Conservation (phyloP, 106 monocot genomes). For the Hemerocallis citrina region DNA sequence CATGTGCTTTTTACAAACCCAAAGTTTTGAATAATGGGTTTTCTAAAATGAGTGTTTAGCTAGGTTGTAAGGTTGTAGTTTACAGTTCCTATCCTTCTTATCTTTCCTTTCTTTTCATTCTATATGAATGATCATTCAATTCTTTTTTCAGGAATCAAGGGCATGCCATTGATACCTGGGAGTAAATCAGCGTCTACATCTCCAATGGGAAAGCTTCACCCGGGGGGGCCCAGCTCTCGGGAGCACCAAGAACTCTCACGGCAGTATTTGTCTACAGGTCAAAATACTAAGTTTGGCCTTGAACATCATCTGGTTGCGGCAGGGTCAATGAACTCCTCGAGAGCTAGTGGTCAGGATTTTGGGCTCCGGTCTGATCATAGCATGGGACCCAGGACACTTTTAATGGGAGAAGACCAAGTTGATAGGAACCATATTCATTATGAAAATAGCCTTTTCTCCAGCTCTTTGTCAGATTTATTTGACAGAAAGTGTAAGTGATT, state of each 20-base stretch:
- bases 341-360: too few relatives aligned
- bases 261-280: constrained; percentile 13
- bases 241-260: constrained; percentile 8
- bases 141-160: constrained; percentile 22
- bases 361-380: too few relatives aligned
- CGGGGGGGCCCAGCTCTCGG: constrained; percentile 11
- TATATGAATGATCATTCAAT: too few relatives aligned
- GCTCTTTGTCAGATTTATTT: constrained; percentile 39
- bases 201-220: constrained; percentile 19
- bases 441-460: constrained; percentile 36
- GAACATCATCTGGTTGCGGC: constrained; percentile 7
- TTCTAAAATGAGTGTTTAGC: too few relatives aligned
- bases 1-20: too few relatives aligned
- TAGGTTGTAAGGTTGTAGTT: too few relatives aligned
- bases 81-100: too few relatives aligned
- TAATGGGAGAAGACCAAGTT: constrained; percentile 6
- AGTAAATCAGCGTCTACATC: constrained; percentile 28
- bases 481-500: constrained; percentile 22
- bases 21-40: too few relatives aligned
- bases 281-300: constrained; percentile 8
- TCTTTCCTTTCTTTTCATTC: too few relatives aligned
- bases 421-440: constrained; percentile 8
- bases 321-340: constrained; percentile 14
- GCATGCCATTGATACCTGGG: constrained; percentile 26
- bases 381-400: constrained; percentile 4